phyloP scores from a whole-genome alignment of 2,329 filamentous ascomycete genomes.

The Arthroderma sp. region DNA sequence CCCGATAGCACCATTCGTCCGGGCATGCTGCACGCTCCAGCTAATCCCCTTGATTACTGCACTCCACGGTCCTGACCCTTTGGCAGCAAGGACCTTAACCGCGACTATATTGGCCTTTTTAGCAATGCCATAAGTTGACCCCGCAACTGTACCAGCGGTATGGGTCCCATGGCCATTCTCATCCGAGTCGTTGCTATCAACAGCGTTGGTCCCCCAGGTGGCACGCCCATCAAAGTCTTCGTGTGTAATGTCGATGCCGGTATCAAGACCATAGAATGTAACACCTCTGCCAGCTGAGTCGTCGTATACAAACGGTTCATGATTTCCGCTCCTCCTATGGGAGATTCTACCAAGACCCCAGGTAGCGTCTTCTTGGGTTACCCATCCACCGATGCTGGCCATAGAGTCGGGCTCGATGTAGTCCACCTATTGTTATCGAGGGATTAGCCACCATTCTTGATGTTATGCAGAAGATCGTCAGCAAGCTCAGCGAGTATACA shows the following conservation, averaged over 20 bases:
- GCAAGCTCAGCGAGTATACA: background rate
- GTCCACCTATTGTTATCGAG: slow-evolving; percentile 6
- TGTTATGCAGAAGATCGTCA: too few species aligned
- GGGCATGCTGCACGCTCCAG: slow-evolving; percentile 23
- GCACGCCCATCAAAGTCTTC: slow-evolving; percentile 25
- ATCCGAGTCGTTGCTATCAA: slow-evolving; percentile 10
- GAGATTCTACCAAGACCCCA: slow-evolving; percentile 26
- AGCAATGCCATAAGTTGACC: slow-evolving; percentile 23
- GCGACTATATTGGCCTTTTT: slow-evolving; percentile 28
- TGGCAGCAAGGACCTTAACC: slow-evolving; percentile 37
- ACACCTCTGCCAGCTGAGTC: slow-evolving; percentile 20
- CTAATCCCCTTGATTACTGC: slow-evolving; percentile 38
- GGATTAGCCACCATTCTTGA: too few species aligned
- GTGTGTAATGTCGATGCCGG: slow-evolving; percentile 23
- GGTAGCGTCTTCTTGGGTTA: slow-evolving; percentile 12
- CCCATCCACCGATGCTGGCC: background rate
- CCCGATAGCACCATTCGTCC: slow-evolving; percentile 16
- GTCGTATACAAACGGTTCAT: slow-evolving; percentile 22
- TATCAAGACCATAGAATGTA: slow-evolving; percentile 26
- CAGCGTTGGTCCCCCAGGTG: slow-evolving; percentile 21
- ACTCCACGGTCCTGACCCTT: slow-evolving; percentile 33
- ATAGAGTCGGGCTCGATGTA: slow-evolving; percentile 9
- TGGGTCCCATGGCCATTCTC: slow-evolving; percentile 28
- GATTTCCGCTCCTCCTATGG: slow-evolving; percentile 12
- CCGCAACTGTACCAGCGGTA: slow-evolving; percentile 24